phyloP scores from a whole-genome alignment of 1,284 basidiomycete species.

The Phylloboletellus chloephorus region DNA sequence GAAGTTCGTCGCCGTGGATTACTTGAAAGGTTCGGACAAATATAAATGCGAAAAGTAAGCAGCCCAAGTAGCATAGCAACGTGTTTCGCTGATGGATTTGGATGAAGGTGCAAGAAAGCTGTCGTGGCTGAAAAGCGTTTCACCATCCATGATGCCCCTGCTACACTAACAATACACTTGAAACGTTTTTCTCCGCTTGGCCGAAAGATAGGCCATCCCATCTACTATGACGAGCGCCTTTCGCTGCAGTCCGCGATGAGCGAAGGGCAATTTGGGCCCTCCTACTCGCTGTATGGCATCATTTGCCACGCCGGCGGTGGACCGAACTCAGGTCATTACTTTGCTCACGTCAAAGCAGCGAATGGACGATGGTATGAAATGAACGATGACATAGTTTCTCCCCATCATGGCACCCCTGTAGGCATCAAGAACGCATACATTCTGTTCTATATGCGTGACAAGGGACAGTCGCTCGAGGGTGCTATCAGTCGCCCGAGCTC shows the following conservation, averaged over 20 bases:
- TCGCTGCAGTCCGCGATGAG: slow-evolving; percentile 82
- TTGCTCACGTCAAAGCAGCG: slow-evolving; percentile 75
- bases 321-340: slow-evolving; percentile 96
- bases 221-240: slow-evolving; percentile 80
- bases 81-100: slow-evolving; percentile 5
- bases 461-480: slow-evolving; percentile 63
- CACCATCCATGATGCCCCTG: slow-evolving; percentile 82
- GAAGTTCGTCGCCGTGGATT: slow-evolving; percentile 80
- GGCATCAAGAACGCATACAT: slow-evolving; percentile 85
- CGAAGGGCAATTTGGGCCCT: slow-evolving; percentile 65
- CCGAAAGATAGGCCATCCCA: slow-evolving; percentile 73
- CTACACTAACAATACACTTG: slow-evolving; percentile 92
- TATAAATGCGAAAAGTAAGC: slow-evolving; percentile 97
- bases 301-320: slow-evolving; percentile 92
- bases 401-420: slow-evolving; percentile 41
- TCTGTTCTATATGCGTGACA: slow-evolving; percentile 84
- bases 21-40: slow-evolving; percentile 87
- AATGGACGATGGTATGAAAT: slow-evolving; percentile 83
- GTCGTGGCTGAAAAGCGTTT: slow-evolving; percentile 88
- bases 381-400: slow-evolving; percentile 83
- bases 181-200: slow-evolving; percentile 93
- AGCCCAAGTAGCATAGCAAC: not conserved
- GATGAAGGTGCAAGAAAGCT: slow-evolving; percentile 75
- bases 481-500: slow-evolving; percentile 39
- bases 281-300: slow-evolving; percentile 88